Evolutionary conservation across 2,329 filamentous ascomycete species (phyloP).

Genomic region (Neofusicoccum kwambonambiense): DNA sequence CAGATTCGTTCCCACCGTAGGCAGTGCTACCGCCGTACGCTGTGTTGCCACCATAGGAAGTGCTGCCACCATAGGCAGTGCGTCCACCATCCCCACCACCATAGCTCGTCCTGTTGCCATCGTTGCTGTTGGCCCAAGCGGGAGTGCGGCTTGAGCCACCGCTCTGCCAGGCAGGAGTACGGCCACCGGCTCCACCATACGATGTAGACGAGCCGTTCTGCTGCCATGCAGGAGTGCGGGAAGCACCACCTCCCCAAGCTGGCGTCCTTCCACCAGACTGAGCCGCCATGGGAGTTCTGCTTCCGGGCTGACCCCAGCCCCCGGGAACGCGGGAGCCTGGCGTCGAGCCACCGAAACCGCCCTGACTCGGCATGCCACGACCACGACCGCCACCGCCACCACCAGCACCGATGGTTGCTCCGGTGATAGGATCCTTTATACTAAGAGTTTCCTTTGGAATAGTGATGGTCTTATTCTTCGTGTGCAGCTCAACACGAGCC

Average conservation of each 20-base stretch:
- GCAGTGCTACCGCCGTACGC: constrained; percentile 53
- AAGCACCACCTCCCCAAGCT: constrained; percentile 55
- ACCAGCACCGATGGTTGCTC: constrained; percentile 71
- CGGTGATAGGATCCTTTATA: constrained; percentile 78
- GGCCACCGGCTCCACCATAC: constrained; percentile 47
- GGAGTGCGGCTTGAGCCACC: constrained; percentile 26
- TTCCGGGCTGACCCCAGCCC: constrained; percentile 19
- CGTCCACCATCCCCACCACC: constrained; percentile 39
- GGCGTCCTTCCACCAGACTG: constrained; percentile 59
- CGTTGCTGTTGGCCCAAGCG: constrained; percentile 33
- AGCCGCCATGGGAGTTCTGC: constrained; percentile 47
- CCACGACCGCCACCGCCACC: constrained; percentile 49
- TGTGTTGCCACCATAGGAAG: constrained; percentile 55
- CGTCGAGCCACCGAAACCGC: constrained; percentile 29
- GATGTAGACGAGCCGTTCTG: constrained; percentile 27
- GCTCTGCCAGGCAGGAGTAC: constrained; percentile 33
- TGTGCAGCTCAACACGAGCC: constrained; percentile 88
- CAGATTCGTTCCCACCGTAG: constrained; percentile 50
- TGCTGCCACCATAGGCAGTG: constrained; percentile 53
- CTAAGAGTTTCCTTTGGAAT: constrained; percentile 78
- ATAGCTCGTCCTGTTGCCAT: constrained; percentile 44
- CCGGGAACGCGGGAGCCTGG: constrained; percentile 38
- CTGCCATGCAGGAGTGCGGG: constrained; percentile 50
- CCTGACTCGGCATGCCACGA: constrained; percentile 9
- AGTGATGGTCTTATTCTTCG: constrained; percentile 87